Percentiles rank a stretch among this genome's conserved stretches.
phyloP scores from a whole-genome alignment of 305 asterid genomes.

The Fraxinus ornus region DNA sequence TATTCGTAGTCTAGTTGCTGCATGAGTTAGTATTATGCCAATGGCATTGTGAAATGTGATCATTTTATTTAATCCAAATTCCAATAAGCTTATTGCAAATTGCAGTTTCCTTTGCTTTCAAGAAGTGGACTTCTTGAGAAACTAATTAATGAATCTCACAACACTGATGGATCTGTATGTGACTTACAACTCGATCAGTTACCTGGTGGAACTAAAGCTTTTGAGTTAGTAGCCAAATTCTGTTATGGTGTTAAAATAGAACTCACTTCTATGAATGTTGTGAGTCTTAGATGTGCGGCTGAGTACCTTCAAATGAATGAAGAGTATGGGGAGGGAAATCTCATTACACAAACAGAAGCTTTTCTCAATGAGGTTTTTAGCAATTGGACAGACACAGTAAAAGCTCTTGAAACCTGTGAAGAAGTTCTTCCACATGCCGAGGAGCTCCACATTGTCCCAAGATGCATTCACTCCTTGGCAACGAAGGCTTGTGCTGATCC shows the following conservation, averaged over 20 bases:
- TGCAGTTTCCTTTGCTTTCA: slow-evolving; percentile 82
- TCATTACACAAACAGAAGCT: slow-evolving; percentile 54
- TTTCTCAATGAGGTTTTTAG: slow-evolving; percentile 60
- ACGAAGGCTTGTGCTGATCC: slow-evolving; percentile 70
- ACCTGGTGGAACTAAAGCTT: slow-evolving; percentile 83
- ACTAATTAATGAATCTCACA: slow-evolving; percentile 48
- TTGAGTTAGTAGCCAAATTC: slow-evolving; percentile 79
- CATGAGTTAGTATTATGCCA: background rate
- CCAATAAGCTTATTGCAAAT: background rate
- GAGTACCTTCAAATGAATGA: slow-evolving; percentile 81
- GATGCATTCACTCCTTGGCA: slow-evolving; percentile 83
- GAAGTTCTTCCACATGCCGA: slow-evolving; percentile 70
- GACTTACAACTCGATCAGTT: slow-evolving; percentile 53
- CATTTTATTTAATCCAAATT: background rate
- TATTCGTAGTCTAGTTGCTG: background rate
- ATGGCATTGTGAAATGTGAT: background rate
- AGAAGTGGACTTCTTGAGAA: slow-evolving; percentile 74
- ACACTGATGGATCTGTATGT: slow-evolving; percentile 37
- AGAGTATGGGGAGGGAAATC: slow-evolving; percentile 82
- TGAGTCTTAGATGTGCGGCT: slow-evolving; percentile 76
- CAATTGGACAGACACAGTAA: slow-evolving; percentile 84
- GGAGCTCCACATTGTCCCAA: slow-evolving; percentile 69
- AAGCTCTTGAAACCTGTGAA: slow-evolving; percentile 80
- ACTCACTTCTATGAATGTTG: slow-evolving; percentile 70
- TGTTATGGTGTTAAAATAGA: slow-evolving; percentile 82